phyloP scores from a whole-genome alignment of 139 green algal species.

The Ettlia oleoabundans region DNA sequence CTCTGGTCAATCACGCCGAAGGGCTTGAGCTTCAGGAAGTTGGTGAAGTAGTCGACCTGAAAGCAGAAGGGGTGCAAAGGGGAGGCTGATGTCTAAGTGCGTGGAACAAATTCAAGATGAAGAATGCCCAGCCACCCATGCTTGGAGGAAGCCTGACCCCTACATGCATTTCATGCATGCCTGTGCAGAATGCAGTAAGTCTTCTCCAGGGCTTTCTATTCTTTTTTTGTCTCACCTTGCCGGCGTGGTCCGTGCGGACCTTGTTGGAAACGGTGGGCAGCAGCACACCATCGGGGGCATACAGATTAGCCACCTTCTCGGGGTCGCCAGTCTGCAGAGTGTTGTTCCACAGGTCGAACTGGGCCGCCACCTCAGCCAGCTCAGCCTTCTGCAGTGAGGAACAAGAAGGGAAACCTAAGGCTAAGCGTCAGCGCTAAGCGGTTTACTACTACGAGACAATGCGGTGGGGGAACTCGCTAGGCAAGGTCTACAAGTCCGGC shows the following conservation, averaged over 20 bases:
- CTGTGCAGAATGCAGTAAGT: no score
- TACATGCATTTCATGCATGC: no score
- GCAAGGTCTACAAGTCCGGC: neutral
- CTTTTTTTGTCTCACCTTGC: no score
- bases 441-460: neutral
- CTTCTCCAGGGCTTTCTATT: no score
- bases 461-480: neutral
- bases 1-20: neutral
- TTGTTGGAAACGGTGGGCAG: neutral
- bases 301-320: neutral
- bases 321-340: neutral
- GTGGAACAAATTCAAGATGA: no score
- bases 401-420: neutral
- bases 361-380: neutral
- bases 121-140: no score
- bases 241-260: neutral
- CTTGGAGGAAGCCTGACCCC: no score
- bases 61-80: no score
- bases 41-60: constrained; percentile 6
- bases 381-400: constrained; percentile 4
- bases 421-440: neutral
- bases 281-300: neutral
- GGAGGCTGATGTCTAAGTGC: no score
- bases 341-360: neutral
- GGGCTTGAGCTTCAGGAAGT: neutral